Conservation (phyloP, 164 flowering plant genomes). For the Litsea cubeba region DNA sequence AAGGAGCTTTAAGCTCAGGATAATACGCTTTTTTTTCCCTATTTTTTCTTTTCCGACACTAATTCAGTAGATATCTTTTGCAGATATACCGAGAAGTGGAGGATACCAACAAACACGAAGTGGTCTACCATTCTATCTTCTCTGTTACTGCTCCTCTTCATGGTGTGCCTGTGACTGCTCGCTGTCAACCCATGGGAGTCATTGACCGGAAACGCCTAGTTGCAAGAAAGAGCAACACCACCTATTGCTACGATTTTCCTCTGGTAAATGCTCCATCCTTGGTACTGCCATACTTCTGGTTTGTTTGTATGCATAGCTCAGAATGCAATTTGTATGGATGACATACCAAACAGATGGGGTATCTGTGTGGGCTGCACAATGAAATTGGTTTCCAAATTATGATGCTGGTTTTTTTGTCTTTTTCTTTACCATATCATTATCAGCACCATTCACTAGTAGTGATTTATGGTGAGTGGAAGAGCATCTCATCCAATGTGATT, state of each 20-base stretch:
- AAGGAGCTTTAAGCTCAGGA: background rate
- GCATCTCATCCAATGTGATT: background rate
- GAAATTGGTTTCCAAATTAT: background rate
- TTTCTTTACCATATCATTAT: background rate
- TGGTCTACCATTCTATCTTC: conserved; percentile 56
- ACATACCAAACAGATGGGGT: background rate
- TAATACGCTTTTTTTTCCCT: background rate
- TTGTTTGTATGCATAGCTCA: background rate
- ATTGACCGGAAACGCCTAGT: conserved; percentile 77
- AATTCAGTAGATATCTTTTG: conserved; percentile 5
- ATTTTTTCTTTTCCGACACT: background rate
- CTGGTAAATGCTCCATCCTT: conserved; percentile 41
- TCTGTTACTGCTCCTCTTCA: conserved; percentile 60
- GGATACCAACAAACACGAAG: conserved; percentile 44
- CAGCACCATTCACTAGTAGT: too few species aligned
- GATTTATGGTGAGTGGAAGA: background rate
- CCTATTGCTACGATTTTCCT: conserved; percentile 99
- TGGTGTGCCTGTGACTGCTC: conserved; percentile 63
- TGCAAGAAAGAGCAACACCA: conserved; percentile 87
- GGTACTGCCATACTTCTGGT: background rate
- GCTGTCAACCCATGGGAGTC: conserved; percentile 67
- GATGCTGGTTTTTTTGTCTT: background rate
- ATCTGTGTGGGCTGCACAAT: background rate
- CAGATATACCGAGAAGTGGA: conserved; percentile 91
- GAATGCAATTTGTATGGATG: background rate